Base-by-base conservation (phyloP, 1,139 yeast species). In the Hansenula sp. region DNA sequence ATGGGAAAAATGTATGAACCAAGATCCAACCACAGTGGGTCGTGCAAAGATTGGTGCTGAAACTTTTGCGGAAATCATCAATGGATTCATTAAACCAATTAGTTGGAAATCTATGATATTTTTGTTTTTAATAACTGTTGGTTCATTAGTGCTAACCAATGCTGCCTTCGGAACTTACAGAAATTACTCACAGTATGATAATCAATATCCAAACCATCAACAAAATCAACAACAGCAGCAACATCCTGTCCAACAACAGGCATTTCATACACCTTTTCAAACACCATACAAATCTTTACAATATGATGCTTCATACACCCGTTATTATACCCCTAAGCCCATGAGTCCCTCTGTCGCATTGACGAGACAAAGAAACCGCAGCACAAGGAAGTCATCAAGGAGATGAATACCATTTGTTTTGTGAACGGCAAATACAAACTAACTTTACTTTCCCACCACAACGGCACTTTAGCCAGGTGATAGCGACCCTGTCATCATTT, bases 1-100 rank as follows among this genome's bases (percentile, higher is more conserved):
- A 35, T 88, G 96, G 95, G 84, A 79, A 49, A 76, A 74, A 49
- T 93, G 99, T 63, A 90, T 87, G 96, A 79, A 82, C 54, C 72
- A 89, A 48, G 95, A 91, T 55, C 96, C 96, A 13, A 77, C 79
- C 35, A 70, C 78, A 8, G 78, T 90, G n/a, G 94, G 93, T 5
- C 75, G 79, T 39, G 87, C 94, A 3, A 74, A 78, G 53, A 77
- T 90, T 28, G 78, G 90, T 1, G 96, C 96, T 0, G 91, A 84
- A 57, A 79, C 94, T 0, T 74, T 89, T 58, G 95, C 94, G 1
- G 93, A 84, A 49, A 84, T 88, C 19, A 71, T 89, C 41, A 85
- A 89, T 61, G 84, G 93, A 3, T 85, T 89, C 53, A 68, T 88
- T 34, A 77, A 75, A 47, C 90, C 90, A 1, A 79, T 89, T 35